A percentile compares a stretch with the other conserved stretches of the same genome.
Evolutionary conservation across 495 filamentous ascomycete genomes (phyloP).

Genomic region (Talaromyces borbonicus): DNA sequence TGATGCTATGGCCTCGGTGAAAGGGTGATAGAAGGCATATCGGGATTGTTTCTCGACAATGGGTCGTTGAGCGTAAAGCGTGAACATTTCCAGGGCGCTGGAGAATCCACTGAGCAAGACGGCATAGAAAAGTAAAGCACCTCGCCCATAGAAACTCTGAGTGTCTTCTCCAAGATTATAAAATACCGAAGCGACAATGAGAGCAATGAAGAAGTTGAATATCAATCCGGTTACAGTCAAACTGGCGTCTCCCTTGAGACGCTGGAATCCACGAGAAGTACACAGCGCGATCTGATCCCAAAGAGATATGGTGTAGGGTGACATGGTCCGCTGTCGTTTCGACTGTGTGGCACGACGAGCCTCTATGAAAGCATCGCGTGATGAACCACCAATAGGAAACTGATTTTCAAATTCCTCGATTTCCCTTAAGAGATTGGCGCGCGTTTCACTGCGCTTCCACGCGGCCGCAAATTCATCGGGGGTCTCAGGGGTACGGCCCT

Average conservation of each 20-base stretch:
- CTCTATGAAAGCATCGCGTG: slow-evolving; percentile 57
- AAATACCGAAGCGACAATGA: slow-evolving; percentile 77
- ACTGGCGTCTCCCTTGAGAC: slow-evolving; percentile 58
- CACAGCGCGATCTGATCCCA: slow-evolving; percentile 63
- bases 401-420: slow-evolving; percentile 59
- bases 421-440: slow-evolving; percentile 51
- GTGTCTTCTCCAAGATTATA: slow-evolving; percentile 58
- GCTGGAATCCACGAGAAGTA: slow-evolving; percentile 59
- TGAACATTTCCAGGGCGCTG: slow-evolving; percentile 66
- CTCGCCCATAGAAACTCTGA: slow-evolving; percentile 63
- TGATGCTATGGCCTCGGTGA: slow-evolving; percentile 74
- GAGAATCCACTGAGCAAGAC: slow-evolving; percentile 79
- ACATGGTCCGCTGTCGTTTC: slow-evolving; percentile 49
- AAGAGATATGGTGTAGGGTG: slow-evolving; percentile 71
- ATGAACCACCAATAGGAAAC: slow-evolving; percentile 53
- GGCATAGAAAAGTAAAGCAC: slow-evolving; percentile 81
- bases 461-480: slow-evolving; percentile 65
- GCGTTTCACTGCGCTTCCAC: slow-evolving; percentile 68
- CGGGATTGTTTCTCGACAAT: slow-evolving; percentile 88
- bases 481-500: slow-evolving; percentile 55
- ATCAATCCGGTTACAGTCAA: slow-evolving; percentile 61
- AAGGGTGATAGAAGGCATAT: slow-evolving; percentile 90
- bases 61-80: slow-evolving; percentile 73
- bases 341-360: slow-evolving; percentile 47
- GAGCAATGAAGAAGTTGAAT: slow-evolving; percentile 62